A percentile compares a stretch with the other conserved stretches of the same genome.
These are phyloP conservation scores for Westerdykella ornata DNA, from an alignment of 2,329 filamentous ascomycete genomes.

Conservation along the genomic window DNA sequence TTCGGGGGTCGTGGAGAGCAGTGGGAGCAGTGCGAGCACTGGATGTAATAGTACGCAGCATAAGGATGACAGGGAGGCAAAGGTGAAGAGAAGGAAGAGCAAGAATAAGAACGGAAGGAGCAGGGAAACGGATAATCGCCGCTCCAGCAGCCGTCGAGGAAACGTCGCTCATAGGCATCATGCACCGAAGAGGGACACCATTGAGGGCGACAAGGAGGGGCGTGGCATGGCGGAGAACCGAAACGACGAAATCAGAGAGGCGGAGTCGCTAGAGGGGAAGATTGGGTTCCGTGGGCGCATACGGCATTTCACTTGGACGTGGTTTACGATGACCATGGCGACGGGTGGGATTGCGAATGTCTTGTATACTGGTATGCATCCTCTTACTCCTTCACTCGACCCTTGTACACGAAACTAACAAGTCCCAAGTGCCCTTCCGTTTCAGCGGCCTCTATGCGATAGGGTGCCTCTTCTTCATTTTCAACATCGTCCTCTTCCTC, in stretches of 20 bases:
- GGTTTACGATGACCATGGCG: constrained; percentile 65
- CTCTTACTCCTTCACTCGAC: no score
- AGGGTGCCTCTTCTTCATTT: constrained; percentile 45
- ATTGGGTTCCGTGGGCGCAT: constrained; percentile 49
- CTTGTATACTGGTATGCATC: constrained; percentile 50
- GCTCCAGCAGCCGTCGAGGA: no score
- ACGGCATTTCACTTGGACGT: constrained; percentile 66
- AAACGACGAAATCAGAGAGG: not conserved
- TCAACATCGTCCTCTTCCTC: constrained; percentile 57
- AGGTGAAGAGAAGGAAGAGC: no score
- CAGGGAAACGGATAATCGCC: no score
- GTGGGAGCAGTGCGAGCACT: not conserved
- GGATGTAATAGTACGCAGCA: not conserved
- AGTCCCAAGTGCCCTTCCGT: constrained; percentile 35
- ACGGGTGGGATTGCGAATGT: constrained; percentile 57
- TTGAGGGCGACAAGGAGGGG: constrained; percentile 33
- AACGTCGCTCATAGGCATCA: not conserved
- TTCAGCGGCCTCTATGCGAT: constrained; percentile 43
- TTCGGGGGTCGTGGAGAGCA: not conserved
- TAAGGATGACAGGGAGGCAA: no score
- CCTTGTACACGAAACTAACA: not conserved
- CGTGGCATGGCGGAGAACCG: constrained; percentile 18
- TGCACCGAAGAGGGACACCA: not conserved
- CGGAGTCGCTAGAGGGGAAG: not conserved
- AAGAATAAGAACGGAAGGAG: no score